These are phyloP conservation scores for Penicillium samsonianum DNA, from an alignment of 495 filamentous ascomycete species.

Conservation along the genomic window DNA sequence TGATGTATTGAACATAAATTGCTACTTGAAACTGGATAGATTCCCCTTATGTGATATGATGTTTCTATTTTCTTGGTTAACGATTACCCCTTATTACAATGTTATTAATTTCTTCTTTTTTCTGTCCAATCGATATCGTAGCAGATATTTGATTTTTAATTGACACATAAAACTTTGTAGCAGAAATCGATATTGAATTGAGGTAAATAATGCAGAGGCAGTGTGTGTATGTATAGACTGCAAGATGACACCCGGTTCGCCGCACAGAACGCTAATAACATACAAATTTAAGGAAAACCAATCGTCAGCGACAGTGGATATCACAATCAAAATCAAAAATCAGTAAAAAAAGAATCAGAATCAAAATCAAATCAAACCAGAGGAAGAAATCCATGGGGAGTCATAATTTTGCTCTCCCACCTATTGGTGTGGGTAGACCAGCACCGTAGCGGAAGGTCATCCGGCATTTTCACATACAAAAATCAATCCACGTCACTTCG, in stretches of 20 bases:
- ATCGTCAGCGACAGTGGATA: constrained; percentile 10
- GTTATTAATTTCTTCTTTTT: constrained; percentile 4
- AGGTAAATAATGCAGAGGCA: constrained; percentile 1
- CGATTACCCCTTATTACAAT: constrained; percentile 7
- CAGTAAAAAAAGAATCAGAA: not conserved
- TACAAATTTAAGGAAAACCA: not conserved
- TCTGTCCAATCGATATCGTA: not conserved
- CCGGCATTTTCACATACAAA: not conserved
- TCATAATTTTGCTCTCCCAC: constrained; percentile 3
- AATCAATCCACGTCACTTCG: constrained; percentile 12
- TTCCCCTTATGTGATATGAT: constrained; percentile 15
- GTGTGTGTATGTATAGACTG: constrained; percentile 4
- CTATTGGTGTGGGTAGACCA: not conserved
- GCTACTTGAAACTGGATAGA: constrained; percentile 6
- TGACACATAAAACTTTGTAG: not conserved
- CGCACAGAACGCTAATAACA: constrained; percentile 3
- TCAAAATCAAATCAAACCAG: not conserved
- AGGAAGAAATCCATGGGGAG: not conserved
- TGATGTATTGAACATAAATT: not conserved
- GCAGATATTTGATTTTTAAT: not conserved
- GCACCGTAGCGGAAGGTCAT: not conserved
- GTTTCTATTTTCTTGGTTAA: not conserved
- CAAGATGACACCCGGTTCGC: not conserved
- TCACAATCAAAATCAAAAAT: not conserved
- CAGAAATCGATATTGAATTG: not conserved